Conservation (phyloP, 2,329 filamentous ascomycete species). For the Hortaea werneckii region DNA sequence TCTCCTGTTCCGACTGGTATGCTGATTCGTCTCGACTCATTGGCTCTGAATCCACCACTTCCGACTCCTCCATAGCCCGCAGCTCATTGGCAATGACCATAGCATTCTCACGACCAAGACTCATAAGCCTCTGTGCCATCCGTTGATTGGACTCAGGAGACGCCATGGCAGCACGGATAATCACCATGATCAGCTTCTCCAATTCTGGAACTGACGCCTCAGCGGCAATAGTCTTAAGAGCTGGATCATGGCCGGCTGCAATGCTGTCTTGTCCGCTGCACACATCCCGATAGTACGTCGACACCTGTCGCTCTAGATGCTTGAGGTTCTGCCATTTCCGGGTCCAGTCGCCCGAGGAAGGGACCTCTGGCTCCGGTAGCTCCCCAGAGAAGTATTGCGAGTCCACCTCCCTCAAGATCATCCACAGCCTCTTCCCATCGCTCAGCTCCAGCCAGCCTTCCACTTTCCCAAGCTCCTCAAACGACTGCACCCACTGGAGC, state of each 20-base stretch:
- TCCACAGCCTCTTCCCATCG: slow-evolving; percentile 39
- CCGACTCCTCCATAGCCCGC: slow-evolving; percentile 21
- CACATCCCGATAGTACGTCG: slow-evolving; percentile 39
- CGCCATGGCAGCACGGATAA: slow-evolving; percentile 39
- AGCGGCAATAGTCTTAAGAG: slow-evolving; percentile 40
- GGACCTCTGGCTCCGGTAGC: slow-evolving; percentile 37
- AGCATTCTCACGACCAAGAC: slow-evolving; percentile 22
- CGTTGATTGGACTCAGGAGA: slow-evolving; percentile 38
- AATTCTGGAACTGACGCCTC: slow-evolving; percentile 29
- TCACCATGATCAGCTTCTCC: slow-evolving; percentile 37
- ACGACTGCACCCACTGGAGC: slow-evolving; percentile 34
- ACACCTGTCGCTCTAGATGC: slow-evolving; percentile 39
- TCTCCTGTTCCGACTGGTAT: slow-evolving; percentile 19
- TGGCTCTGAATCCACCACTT: slow-evolving; percentile 17
- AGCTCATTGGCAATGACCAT: slow-evolving; percentile 25
- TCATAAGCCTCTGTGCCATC: slow-evolving; percentile 30
- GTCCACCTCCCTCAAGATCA: slow-evolving; percentile 38
- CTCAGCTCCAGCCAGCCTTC: slow-evolving; percentile 34
- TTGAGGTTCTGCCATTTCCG: slow-evolving; percentile 45
- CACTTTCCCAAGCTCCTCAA: slow-evolving; percentile 29
- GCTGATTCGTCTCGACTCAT: slow-evolving; percentile 21
- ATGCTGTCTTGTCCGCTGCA: slow-evolving; percentile 29
- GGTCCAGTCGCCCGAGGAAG: slow-evolving; percentile 39
- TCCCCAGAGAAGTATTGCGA: slow-evolving; percentile 37
- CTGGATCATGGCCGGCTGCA: slow-evolving; percentile 28